Evolutionary conservation across 176 grass and related monocot species (phyloP).

Genomic region (Ensete glaucum): DNA sequence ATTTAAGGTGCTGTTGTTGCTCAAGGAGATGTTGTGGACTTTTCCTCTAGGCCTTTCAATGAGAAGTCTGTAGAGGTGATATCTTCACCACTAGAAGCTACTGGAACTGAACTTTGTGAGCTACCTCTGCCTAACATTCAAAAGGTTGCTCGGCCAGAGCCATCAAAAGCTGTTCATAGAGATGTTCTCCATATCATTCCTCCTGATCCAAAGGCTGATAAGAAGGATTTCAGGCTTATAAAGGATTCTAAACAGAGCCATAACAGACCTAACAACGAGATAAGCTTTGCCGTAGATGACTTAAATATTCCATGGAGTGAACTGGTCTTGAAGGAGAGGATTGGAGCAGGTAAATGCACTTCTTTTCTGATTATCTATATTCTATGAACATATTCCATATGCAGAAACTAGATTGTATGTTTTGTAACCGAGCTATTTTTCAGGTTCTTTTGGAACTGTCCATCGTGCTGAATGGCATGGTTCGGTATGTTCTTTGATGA

Average conservation of each 20-base stretch:
- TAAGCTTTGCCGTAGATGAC: conserved; percentile 48
- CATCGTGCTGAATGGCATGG: conserved; percentile 85
- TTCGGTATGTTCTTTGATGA: conserved; percentile 45
- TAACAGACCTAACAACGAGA: conserved; percentile 30
- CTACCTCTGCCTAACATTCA: conserved; percentile 3
- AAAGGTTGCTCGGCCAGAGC: background rate
- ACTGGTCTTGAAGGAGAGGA: conserved; percentile 68
- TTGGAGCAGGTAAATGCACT: conserved; percentile 51
- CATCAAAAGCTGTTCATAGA: conserved; percentile 30
- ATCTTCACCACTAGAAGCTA: conserved; percentile 33
- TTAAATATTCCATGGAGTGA: conserved; percentile 70
- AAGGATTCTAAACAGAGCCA: conserved; percentile 29
- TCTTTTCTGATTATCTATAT: background rate
- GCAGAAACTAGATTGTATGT: background rate
- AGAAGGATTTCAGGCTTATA: conserved; percentile 46
- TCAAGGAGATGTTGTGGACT: conserved; percentile 22
- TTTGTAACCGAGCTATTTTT: background rate
- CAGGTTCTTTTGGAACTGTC: conserved; percentile 91
- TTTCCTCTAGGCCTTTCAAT: conserved; percentile 34
- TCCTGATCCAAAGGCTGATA: conserved; percentile 47
- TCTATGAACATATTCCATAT: background rate
- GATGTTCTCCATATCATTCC: conserved; percentile 43
- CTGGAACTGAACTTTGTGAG: conserved; percentile 1
- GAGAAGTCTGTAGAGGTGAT: conserved; percentile 19
- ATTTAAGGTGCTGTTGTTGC: conserved; percentile 24